Evolutionary conservation across 192 early-diverging fungal genomes (phyloP).

Genomic region (Backusella morwellensis): DNA sequence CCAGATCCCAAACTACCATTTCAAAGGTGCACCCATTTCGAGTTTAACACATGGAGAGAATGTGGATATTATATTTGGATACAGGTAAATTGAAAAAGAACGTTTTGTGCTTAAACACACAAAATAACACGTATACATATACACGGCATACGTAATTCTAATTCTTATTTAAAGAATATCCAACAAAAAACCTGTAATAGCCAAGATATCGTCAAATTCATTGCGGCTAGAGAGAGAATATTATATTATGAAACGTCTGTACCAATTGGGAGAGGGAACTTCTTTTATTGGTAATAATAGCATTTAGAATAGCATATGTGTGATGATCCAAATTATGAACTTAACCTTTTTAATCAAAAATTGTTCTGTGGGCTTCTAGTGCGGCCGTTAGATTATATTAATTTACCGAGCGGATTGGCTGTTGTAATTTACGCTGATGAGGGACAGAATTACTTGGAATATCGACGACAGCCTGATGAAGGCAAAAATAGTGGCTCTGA

Average conservation of each 20-base stretch:
- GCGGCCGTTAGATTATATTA: slow-evolving; percentile 24
- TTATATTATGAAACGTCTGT: slow-evolving; percentile 27
- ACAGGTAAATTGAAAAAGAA: slow-evolving; percentile 13
- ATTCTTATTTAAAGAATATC: slow-evolving; percentile 12
- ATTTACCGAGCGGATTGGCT: slow-evolving; percentile 18
- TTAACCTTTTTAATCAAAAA: not conserved
- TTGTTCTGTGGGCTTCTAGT: slow-evolving; percentile 15
- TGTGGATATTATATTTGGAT: slow-evolving; percentile 24
- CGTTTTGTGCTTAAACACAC: not conserved
- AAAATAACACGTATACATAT: not conserved
- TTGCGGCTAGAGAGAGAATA: slow-evolving; percentile 28
- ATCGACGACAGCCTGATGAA: slow-evolving; percentile 12
- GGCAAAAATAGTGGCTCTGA: not conserved
- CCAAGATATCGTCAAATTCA: slow-evolving; percentile 27
- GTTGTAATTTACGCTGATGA: slow-evolving; percentile 30
- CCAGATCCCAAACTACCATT: slow-evolving; percentile 31
- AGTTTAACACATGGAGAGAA: slow-evolving; percentile 23
- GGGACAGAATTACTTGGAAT: slow-evolving; percentile 17
- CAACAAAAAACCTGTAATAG: slow-evolving; percentile 29
- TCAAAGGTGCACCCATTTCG: slow-evolving; percentile 19
- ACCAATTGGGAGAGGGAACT: slow-evolving; percentile 21
- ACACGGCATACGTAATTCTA: not conserved
- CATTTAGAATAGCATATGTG: not conserved
- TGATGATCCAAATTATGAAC: not conserved
- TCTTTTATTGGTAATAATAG: slow-evolving; percentile 27